Percentiles rank a stretch among this genome's conserved stretches.
Evolutionary conservation across 108 stramenopile species (phyloP).

Genomic region (Cyclotella distinguenda): DNA sequence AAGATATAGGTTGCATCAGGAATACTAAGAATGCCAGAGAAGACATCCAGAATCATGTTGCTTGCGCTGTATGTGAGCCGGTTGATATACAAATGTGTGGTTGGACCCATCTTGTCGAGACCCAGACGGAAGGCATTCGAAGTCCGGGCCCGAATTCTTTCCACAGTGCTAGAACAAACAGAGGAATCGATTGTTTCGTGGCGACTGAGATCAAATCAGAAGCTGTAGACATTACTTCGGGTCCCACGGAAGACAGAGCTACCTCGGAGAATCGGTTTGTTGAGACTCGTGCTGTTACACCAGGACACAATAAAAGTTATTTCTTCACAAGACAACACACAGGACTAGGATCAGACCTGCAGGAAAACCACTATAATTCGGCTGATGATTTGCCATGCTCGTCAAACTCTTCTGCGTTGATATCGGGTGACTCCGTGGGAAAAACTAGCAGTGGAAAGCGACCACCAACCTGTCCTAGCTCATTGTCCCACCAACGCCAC

Average conservation of each 20-base stretch:
- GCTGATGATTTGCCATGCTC: constrained; percentile 12
- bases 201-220: not conserved
- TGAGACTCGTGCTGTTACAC: too few species aligned
- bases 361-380: not conserved
- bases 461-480: constrained; percentile 37
- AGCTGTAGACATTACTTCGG: constrained; percentile 3
- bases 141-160: too few species aligned
- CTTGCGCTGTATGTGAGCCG: constrained; percentile 25
- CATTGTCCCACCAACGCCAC: constrained; percentile 8
- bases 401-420: constrained; percentile 15
- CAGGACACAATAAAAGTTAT: too few species aligned
- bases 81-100: constrained; percentile 25
- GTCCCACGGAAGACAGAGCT: constrained; percentile 25
- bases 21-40: not conserved
- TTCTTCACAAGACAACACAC: too few species aligned
- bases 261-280: too few species aligned
- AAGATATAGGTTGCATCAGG: not conserved
- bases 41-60: constrained; percentile 2
- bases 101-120: constrained; percentile 21
- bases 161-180: not conserved
- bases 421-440: constrained; percentile 35
- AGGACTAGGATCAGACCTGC: not conserved
- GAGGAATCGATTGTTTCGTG: not conserved
- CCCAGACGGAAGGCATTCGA: not conserved
- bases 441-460: constrained; percentile 25